phyloP scores from a whole-genome alignment of 208 protist species.

The Wallacemonas collosoma region DNA sequence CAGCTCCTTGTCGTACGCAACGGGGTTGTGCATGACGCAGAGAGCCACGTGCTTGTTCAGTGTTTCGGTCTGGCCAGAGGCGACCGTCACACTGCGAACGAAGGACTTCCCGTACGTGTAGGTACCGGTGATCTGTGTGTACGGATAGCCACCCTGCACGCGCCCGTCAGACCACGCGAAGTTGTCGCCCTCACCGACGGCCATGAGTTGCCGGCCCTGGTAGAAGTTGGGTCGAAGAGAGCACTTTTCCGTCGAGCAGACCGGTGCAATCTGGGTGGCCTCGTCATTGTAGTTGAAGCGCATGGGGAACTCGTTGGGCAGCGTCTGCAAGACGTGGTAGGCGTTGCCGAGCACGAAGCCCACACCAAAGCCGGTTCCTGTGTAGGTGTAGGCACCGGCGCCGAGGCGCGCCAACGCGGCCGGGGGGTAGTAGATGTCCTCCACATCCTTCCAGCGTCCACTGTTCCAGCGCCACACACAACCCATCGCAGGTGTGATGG shows the following conservation, averaged over 20 bases:
- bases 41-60: constrained; percentile 25
- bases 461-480: constrained; percentile 55
- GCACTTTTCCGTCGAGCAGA: background rate
- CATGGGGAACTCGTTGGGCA: constrained; percentile 14
- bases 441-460: constrained; percentile 32
- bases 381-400: background rate
- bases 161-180: constrained; percentile 40
- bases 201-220: constrained; percentile 30
- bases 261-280: background rate
- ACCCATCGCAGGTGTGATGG: constrained; percentile 5
- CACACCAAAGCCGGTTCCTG: constrained; percentile 22
- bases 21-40: constrained; percentile 35
- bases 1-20: constrained; percentile 23
- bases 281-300: background rate
- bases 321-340: background rate
- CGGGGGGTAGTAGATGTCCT: constrained; percentile 24
- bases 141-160: constrained; percentile 36
- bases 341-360: constrained; percentile 37
- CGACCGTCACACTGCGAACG: constrained; percentile 2
- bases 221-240: constrained; percentile 26
- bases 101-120: constrained; percentile 13
- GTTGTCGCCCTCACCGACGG: constrained; percentile 19
- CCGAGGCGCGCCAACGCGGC: background rate
- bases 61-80: background rate
- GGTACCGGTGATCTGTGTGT: constrained; percentile 21